Conservation (phyloP, 2,329 filamentous ascomycete species). For the Ophiostoma populinum region DNA sequence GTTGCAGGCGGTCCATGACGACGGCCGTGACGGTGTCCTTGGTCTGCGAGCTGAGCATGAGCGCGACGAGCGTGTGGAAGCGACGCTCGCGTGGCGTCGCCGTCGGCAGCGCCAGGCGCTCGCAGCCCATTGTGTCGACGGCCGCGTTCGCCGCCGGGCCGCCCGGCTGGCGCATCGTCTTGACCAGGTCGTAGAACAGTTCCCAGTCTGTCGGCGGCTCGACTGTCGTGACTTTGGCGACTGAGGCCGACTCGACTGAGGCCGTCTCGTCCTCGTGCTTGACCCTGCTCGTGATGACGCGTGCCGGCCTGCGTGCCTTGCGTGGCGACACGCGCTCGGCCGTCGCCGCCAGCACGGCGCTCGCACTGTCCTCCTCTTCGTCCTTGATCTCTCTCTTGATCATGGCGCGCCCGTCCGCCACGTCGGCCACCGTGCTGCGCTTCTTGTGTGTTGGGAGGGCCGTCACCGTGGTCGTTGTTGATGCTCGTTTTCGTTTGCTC, state of each 20-base stretch:
- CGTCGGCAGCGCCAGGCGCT: conserved; percentile 43
- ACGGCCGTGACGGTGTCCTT: conserved; percentile 82
- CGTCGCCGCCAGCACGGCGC: not conserved
- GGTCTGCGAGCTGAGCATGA: conserved; percentile 87
- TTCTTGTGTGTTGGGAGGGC: conserved; percentile 12
- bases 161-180: conserved; percentile 50
- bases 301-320: conserved; percentile 14
- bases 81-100: conserved; percentile 41
- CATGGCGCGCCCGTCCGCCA: conserved; percentile 5
- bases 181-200: conserved; percentile 59
- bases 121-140: conserved; percentile 96
- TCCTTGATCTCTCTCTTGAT: conserved; percentile 10
- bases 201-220: conserved; percentile 69
- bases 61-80: conserved; percentile 70
- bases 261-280: not conserved
- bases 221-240: no score
- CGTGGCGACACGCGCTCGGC: conserved; percentile 23
- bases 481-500: conserved; percentile 17
- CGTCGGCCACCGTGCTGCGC: conserved; percentile 9
- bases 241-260: no score
- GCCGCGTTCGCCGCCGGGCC: conserved; percentile 53
- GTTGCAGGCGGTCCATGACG: conserved; percentile 64
- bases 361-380: conserved; percentile 3
- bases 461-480: conserved; percentile 17
- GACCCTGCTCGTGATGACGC: conserved; percentile 5